phyloP scores from a whole-genome alignment of 495 filamentous ascomycete species.

The Penicillium roqueforti region DNA sequence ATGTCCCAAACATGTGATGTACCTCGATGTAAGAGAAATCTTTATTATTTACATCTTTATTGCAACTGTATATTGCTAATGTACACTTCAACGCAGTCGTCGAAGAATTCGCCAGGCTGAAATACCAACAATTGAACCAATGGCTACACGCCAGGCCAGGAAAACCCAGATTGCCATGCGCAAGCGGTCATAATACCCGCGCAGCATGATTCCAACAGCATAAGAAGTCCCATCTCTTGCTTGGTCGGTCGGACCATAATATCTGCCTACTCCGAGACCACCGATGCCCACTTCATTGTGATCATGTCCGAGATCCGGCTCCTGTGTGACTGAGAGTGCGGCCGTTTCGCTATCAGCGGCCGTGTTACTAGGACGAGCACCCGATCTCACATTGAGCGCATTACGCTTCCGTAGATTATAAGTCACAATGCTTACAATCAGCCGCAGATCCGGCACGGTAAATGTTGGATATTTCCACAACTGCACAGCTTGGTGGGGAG shows the following conservation, averaged over 20 bases:
- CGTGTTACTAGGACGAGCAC: conserved; percentile 35
- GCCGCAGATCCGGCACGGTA: conserved; percentile 58
- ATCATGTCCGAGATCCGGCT: conserved; percentile 18
- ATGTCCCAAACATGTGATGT: neutral
- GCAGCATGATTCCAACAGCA: conserved; percentile 60
- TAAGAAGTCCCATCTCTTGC: conserved; percentile 29
- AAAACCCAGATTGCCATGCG: conserved; percentile 55
- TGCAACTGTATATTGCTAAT: conserved; percentile 2
- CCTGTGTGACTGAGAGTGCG: conserved; percentile 35
- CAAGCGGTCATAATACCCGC: conserved; percentile 66
- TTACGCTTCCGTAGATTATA: conserved; percentile 58
- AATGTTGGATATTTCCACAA: conserved; percentile 74
- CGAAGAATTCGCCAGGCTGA: conserved; percentile 32
- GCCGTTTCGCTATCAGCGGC: conserved; percentile 41
- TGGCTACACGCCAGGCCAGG: conserved; percentile 34
- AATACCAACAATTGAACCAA: conserved; percentile 33
- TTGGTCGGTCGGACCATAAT: conserved; percentile 35
- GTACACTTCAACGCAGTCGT: conserved; percentile 14
- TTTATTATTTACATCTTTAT: neutral
- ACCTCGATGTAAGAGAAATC: neutral
- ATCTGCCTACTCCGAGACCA: conserved; percentile 44
- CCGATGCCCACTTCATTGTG: conserved; percentile 44
- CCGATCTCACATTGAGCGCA: conserved; percentile 36
- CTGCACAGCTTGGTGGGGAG: conserved; percentile 56
- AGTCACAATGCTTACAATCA: conserved; percentile 59